Evolutionary conservation across 163 green algal species (phyloP), one percentile per base, ranked within the genome.

Genomic region (Chlorella variabilis): DNA sequence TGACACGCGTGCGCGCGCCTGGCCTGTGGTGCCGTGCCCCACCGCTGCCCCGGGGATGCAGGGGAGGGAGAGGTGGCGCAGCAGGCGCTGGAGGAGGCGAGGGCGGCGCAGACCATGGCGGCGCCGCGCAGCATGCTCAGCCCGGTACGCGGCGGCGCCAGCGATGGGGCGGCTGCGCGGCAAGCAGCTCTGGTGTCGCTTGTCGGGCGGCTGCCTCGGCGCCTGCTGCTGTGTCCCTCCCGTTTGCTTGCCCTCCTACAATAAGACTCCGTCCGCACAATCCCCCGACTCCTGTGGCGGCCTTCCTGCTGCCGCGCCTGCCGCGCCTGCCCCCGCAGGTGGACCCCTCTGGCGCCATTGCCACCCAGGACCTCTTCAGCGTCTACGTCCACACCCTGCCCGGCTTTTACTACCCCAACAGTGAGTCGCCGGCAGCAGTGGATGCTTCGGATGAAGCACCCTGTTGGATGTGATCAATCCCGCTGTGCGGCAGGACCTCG

Each of bases 381-480:
- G 34, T 85, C 11, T 78, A 85, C 31, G 62, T 78, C 8, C 80
- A 85, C 65, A 59, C 78, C 15, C 31, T 63, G 56, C 78, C 78
- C 2, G 56, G 69, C 31, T 79, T 33, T 23, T 9, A 45, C 41
- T 79, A 69, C 27, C 13, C 1, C 38, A 69, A 69, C n/a, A 41
- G 73, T 80, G 70, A 48, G 70, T 23, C n/a, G n/a, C n/a, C n/a
- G n/a, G n/a, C n/a, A n/a, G n/a, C n/a, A n/a, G n/a, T n/a, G n/a
- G n/a, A n/a, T n/a, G n/a, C n/a, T n/a, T n/a, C n/a, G n/a, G n/a
- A n/a, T n/a, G n/a, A n/a, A n/a, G n/a, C n/a, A n/a, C n/a, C n/a
- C n/a, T n/a, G n/a, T n/a, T n/a, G n/a, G n/a, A n/a, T n/a, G n/a
- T n/a, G n/a, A n/a, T n/a, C n/a, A n/a, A n/a, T n/a, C n/a, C n/a